Base-by-base conservation (phyloP, 139 green algal genomes). In the Micractinium conductrix region DNA sequence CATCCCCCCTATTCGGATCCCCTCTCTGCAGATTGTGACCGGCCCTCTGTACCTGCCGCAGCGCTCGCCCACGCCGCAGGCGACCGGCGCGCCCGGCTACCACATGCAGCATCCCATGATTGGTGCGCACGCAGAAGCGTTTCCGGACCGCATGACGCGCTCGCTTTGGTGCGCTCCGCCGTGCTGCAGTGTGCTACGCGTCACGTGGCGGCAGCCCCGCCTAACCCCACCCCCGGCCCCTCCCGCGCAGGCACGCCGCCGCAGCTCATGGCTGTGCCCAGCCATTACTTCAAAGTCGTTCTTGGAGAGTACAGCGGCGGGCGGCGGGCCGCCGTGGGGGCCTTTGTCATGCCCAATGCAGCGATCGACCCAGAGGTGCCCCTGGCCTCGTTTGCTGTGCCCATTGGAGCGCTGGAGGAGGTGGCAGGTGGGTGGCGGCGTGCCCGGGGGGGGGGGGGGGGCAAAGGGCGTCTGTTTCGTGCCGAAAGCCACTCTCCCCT, bases 241-340 rank as follows among this genome's bases (percentile, higher is more conserved):
- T 40, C 45, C 9, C n/a, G 1, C 87, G 40, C 90, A 95, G 95
- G 95, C 45, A 83, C 91, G 44, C 80, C 94, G 0, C 96, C 95
- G 0, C 79, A 87, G 58, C 79, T 98, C 30, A 91, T 98, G 73
- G 87, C 93, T 0, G 95, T 99, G 1, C 96, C 96, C 37, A 98
- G 96, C 3, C 96, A 98, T 88, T 98, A 94, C 88, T 99, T 92
- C 89, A 99, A 99, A 87, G 93, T 89, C 43, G 82, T 92, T 48
- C 80, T 91, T 10, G 87, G 89, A 8, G 89, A 91, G 65, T 84
- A 78, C 60, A 37, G 24, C 65, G 80, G 48, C 58, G 83, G 55
- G 16, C 65, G 76, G 48, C 68, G 85, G 43, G 81, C 84, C 2
- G 87, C 91, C n/a, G 85, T 96, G 12, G 95, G 91, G 16, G 93